phyloP scores from a whole-genome alignment of 441 rosid genomes.

The Gossypium trilobum region DNA sequence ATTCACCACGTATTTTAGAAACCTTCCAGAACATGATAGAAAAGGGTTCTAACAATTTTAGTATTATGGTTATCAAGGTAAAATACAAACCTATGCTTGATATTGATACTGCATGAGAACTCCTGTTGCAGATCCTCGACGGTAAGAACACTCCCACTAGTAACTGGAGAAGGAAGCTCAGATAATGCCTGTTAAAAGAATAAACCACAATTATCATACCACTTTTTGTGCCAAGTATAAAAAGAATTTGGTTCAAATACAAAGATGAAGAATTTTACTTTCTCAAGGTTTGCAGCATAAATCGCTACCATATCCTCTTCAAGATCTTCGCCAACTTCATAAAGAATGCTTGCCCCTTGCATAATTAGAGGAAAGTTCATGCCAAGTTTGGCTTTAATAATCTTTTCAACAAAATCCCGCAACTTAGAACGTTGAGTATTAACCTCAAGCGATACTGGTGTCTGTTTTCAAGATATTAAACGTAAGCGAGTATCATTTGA shows the following conservation, averaged over 20 bases:
- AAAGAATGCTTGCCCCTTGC: constrained; percentile 78
- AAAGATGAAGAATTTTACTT: constrained; percentile 40
- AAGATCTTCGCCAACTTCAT: constrained; percentile 96
- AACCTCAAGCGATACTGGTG: constrained; percentile 68
- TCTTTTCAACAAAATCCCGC: constrained; percentile 86
- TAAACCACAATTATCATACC: not conserved
- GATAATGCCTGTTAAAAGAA: constrained; percentile 44
- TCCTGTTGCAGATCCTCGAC: constrained; percentile 93
- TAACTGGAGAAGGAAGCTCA: constrained; percentile 72
- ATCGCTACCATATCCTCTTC: constrained; percentile 64
- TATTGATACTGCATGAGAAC: constrained; percentile 64
- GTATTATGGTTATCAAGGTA: not conserved
- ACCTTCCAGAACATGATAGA: not conserved
- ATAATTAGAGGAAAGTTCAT: constrained; percentile 82
- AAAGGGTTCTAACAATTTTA: not conserved
- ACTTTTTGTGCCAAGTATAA: not conserved
- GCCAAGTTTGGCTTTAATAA: constrained; percentile 85
- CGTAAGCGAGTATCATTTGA: constrained; percentile 14
- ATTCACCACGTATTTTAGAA: not conserved
- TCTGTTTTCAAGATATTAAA: constrained; percentile 37
- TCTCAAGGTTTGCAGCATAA: constrained; percentile 83
- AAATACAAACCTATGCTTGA: constrained; percentile 72
- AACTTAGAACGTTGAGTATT: constrained; percentile 61
- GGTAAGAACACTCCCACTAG: constrained; percentile 56
- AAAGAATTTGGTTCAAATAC: not conserved